phyloP scores from a whole-genome alignment of 345 rosid species.

The Eucalyptus sp. region DNA sequence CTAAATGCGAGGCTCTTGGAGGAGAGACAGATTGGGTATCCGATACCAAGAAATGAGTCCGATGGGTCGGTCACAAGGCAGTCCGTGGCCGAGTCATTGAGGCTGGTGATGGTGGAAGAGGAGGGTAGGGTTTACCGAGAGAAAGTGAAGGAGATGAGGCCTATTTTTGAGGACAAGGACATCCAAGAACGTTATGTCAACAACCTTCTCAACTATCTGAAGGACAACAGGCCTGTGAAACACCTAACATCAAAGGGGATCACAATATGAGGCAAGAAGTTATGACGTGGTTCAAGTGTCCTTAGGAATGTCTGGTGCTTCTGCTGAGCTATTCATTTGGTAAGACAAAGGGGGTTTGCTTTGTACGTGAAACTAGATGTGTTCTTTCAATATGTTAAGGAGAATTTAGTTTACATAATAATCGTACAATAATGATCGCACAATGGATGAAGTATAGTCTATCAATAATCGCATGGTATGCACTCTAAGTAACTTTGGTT shows the following conservation, averaged over 20 bases:
- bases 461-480: too few species aligned
- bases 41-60: conserved; percentile 1
- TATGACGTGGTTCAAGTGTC: neutral
- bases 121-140: conserved; percentile 13
- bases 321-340: neutral
- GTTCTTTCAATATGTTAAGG: too few species aligned
- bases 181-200: neutral
- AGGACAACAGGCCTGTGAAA: neutral
- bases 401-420: too few species aligned
- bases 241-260: neutral
- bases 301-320: neutral
- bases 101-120: too few species aligned
- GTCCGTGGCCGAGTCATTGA: too few species aligned
- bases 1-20: conserved; percentile 10
- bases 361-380: too few species aligned
- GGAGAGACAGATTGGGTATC: conserved; percentile 2
- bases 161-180: neutral
- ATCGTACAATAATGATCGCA: too few species aligned
- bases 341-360: too few species aligned
- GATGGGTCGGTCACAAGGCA: neutral
- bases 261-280: neutral
- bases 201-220: neutral
- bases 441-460: too few species aligned
- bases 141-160: conserved; percentile 17
- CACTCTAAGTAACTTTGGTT: too few species aligned